phyloP scores from a whole-genome alignment of 140 eudicot species.

The Oenanthe javanica region DNA sequence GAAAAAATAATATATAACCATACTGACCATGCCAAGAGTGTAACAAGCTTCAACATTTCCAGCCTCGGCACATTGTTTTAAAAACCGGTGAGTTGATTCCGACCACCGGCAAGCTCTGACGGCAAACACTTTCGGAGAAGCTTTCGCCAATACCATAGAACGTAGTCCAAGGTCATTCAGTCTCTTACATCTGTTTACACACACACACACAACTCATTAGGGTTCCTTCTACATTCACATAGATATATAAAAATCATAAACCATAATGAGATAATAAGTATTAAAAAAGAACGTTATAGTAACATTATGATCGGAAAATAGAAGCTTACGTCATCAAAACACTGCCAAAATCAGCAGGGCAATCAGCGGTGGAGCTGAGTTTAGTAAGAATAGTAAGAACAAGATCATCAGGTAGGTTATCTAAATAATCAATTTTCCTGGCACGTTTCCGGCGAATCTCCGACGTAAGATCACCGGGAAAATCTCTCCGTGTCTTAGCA shows the following conservation, averaged over 20 bases:
- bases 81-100: conserved; percentile 42
- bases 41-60: conserved; percentile 70
- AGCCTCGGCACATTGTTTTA: conserved; percentile 54
- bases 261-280: neutral
- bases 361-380: conserved; percentile 37
- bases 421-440: conserved; percentile 31
- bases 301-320: neutral
- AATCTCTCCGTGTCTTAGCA: conserved; percentile 17
- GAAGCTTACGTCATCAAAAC: conserved; percentile 44
- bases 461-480: conserved; percentile 6
- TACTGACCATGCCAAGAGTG: conserved; percentile 80
- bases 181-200: conserved; percentile 54
- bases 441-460: conserved; percentile 9
- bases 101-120: conserved; percentile 56
- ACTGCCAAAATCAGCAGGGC: conserved; percentile 45
- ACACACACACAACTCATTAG: neutral
- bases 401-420: conserved; percentile 53
- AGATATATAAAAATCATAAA: neutral
- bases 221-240: neutral
- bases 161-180: conserved; percentile 44
- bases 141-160: conserved; percentile 47
- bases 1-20: neutral
- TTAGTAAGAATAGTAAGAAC: conserved; percentile 42
- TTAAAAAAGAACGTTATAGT: too few relatives aligned
- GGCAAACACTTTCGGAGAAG: conserved; percentile 44